Conservation (phyloP, 306 rosid genomes). For the Vigna unguiculata region DNA sequence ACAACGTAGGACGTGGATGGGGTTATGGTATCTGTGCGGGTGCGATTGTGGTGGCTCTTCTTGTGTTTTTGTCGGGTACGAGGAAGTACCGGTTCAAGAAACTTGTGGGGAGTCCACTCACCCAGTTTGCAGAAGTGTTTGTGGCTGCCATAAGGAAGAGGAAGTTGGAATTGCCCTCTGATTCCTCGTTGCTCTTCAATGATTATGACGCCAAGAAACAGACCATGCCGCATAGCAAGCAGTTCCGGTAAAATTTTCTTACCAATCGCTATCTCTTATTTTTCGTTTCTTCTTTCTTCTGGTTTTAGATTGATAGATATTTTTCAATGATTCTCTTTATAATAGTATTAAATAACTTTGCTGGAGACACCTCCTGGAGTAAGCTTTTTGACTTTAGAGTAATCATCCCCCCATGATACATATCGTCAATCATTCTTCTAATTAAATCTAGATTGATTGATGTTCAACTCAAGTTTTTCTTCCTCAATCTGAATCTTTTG, state of each 20-base stretch:
- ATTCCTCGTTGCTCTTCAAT: constrained; percentile 53
- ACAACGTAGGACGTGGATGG: constrained; percentile 76
- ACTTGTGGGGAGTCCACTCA: constrained; percentile 81
- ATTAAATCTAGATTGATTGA: constrained; percentile 2
- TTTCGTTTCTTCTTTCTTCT: neutral
- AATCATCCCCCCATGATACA: neutral
- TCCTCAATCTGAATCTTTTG: constrained; percentile 1
- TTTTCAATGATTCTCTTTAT: neutral
- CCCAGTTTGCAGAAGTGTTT: constrained; percentile 71
- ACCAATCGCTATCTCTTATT: neutral
- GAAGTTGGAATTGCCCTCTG: constrained; percentile 62
- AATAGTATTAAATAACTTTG: neutral
- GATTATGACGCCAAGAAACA: constrained; percentile 66
- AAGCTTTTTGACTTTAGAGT: constrained; percentile 26
- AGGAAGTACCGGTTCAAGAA: constrained; percentile 73
- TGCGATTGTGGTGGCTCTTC: constrained; percentile 58
- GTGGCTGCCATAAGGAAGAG: constrained; percentile 76
- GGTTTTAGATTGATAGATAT: neutral
- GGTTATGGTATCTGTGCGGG: constrained; percentile 83
- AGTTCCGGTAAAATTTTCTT: constrained; percentile 62
- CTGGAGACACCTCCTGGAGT: neutral
- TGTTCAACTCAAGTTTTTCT: neutral
- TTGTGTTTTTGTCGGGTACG: constrained; percentile 72
- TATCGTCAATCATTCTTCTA: neutral
- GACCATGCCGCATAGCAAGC: constrained; percentile 68